Evolutionary conservation across 2,329 filamentous ascomycete species (phyloP), one percentile per base, ranked within the genome.

Genomic region (Xylariaceae sp.): DNA sequence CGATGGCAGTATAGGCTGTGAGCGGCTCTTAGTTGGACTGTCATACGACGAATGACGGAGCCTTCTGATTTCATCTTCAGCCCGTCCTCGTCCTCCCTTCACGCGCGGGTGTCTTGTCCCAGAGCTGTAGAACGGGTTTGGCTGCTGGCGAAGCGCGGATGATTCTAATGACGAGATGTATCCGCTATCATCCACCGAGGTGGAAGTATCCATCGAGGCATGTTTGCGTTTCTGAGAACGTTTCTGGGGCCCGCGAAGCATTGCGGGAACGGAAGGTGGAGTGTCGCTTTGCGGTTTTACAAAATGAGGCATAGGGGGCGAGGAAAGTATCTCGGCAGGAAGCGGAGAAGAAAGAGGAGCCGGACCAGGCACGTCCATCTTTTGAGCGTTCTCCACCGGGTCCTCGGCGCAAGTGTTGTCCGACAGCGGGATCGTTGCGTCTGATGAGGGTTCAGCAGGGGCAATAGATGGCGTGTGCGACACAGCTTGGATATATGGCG

Each of bases 161-260:
- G 94, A 97, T 63, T 96, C 92, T 16, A 97, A 80, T 0, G 92
- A 96, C 1, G 94, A 97, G 68, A 95, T 96, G 71, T 97, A 99
- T 39, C 94, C 94, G 68, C 92, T 97, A 71, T 99, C 94, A 65
- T 82, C 67, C 32, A 67, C 42, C 6, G 58, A 44, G 19, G 40
- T 44, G 13, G 65, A 61, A 16, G 63, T 63, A 48, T 88, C 89
- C 76, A 95, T 86, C 12, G 87, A 86, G 29, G 82, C 81, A 64
- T 88, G 83, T 70, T 90, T 92, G 61, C 88, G 86, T 72, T 89
- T 89, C 61, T 86, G 85, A 37, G 84, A 81, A 48, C 83, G 84
- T 47, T 77, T 74, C 41, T 79, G 79, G n/a, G 88, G 87, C 18
- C 86, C 85, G 37, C 79, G 88, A 18, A 85, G 85, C 44, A 83